Conservation (phyloP, 2,329 filamentous ascomycete species). For the Exophiala phaeomuriformis region DNA sequence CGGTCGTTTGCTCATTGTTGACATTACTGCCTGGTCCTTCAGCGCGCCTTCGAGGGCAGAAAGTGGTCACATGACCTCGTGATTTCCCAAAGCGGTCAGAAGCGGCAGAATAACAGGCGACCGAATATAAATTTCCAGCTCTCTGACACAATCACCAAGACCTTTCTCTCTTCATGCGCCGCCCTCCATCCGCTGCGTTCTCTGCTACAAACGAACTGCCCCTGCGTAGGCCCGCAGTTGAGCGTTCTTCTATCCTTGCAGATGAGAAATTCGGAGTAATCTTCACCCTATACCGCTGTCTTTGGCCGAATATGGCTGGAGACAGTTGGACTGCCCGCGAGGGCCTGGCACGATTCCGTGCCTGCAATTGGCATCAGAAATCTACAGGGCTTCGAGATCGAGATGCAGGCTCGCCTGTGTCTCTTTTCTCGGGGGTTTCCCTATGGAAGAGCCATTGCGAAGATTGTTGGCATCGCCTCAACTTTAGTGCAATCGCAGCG, state of each 20-base stretch:
- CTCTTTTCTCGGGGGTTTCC: constrained; percentile 34
- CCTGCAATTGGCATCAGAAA: constrained; percentile 91
- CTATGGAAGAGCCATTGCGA: constrained; percentile 91
- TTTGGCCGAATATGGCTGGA: constrained; percentile 7
- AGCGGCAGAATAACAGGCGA: constrained; percentile 13
- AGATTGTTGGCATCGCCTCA: constrained; percentile 67
- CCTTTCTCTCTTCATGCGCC: constrained; percentile 55
- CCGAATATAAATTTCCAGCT: constrained; percentile 6
- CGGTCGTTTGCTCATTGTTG: no score
- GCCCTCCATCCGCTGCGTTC: constrained; percentile 90
- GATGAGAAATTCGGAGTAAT: constrained; percentile 99
- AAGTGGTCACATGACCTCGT: not conserved
- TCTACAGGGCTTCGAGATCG: constrained; percentile 53
- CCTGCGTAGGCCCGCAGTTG: constrained; percentile 15
- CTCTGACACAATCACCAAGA: not conserved
- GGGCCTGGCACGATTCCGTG: constrained; percentile 69
- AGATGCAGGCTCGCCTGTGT: constrained; percentile 29
- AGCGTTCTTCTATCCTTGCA: constrained; percentile 45
- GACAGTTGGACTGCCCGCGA: constrained; percentile 60
- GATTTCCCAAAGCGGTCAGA: not conserved
- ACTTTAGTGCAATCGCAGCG: constrained; percentile 96
- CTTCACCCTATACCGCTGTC: constrained; percentile 52
- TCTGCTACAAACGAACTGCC: constrained; percentile 66
- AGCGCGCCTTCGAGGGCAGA: no score
- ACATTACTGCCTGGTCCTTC: no score